Percentiles rank a stretch among this genome's conserved stretches.
phyloP scores from a whole-genome alignment of 2,329 filamentous ascomycete species.

The Apiospora hydei region DNA sequence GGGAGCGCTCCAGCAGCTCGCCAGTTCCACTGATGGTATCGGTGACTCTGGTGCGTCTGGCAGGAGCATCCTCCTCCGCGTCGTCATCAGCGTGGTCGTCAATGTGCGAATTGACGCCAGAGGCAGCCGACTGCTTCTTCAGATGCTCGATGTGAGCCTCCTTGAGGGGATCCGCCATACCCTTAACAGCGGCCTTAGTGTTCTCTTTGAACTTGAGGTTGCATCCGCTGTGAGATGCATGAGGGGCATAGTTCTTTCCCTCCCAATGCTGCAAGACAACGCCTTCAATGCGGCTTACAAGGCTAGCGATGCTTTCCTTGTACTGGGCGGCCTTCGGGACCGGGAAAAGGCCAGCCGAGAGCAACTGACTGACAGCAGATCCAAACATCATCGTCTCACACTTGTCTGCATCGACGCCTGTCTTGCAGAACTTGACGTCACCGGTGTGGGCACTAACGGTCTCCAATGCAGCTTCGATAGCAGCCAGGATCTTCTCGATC shows the following conservation, averaged over 20 bases:
- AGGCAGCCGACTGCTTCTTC: background rate
- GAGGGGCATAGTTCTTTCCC: conserved; percentile 33
- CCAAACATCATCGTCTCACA: conserved; percentile 40
- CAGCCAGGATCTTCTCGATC: background rate
- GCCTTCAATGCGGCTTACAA: conserved; percentile 31
- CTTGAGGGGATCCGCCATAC: background rate
- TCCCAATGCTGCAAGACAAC: conserved; percentile 33
- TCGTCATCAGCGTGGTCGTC: background rate
- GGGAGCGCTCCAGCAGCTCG: background rate
- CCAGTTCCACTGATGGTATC: conserved; percentile 9
- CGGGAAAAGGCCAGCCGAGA: conserved; percentile 30
- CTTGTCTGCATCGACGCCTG: conserved; percentile 29
- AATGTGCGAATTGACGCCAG: background rate
- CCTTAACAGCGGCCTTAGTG: background rate
- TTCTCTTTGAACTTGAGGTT: background rate
- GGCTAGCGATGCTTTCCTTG: conserved; percentile 30
- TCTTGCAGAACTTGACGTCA: conserved; percentile 32
- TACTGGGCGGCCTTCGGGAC: conserved; percentile 32
- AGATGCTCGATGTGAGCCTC: background rate
- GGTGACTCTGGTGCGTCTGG: background rate
- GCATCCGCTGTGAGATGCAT: background rate
- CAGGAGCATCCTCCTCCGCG: background rate
- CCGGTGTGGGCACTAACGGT: background rate
- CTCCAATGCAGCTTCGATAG: background rate
- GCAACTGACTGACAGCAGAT: conserved; percentile 26